Evolutionary conservation across 805 yeast genomes (phyloP), one percentile per base, ranked within the genome.

Genomic region (Teunomyces lycoperdinae): DNA sequence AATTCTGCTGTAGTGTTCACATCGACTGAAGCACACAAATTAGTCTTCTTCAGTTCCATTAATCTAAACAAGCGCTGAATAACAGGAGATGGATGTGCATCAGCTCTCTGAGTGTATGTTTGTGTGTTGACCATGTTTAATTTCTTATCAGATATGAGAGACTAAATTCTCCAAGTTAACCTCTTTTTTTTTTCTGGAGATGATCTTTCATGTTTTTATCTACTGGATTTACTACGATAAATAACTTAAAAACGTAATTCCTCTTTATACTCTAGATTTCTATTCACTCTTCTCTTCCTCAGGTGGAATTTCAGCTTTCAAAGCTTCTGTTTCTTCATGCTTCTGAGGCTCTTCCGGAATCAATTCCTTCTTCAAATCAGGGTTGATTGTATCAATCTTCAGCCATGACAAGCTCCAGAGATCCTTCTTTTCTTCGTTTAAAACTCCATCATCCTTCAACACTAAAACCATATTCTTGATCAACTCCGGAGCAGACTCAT

Each of bases 1-100:
- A 94, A 77, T 61, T 94, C 97, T 5, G 64, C 63, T 4, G 97
- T 90, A 31, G 87, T 83, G 50, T 81, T 79, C 20, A 94, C 95
- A 65, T 94, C 99, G 10, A 92, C 81, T 8, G 97, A 90, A 9
- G 97, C 97, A 74, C 98, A 94, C 48, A 94, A 76, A 59, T 92
- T 94, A 44, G 96, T 79, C 66, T 89, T 74, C 68, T 94, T 94
- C 40, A 69, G 63, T 44, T 84, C 88, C 87, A 92, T 89, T 32
- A 91, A 76, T 13, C 67, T 67, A 50, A 94, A 74, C 26, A 94
- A 78, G 51, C 87, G 80, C 45, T 79, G 69, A 1, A 96, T 98
- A 26, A 94, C 84, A 2, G 91, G 85, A 13, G 96, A 85, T 0
- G 81, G 69, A 61, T 90, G 96, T 5, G 64, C 56, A 9, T 65